Conservation (phyloP, 78 protist species). For the Polysphondylium violaceum region DNA sequence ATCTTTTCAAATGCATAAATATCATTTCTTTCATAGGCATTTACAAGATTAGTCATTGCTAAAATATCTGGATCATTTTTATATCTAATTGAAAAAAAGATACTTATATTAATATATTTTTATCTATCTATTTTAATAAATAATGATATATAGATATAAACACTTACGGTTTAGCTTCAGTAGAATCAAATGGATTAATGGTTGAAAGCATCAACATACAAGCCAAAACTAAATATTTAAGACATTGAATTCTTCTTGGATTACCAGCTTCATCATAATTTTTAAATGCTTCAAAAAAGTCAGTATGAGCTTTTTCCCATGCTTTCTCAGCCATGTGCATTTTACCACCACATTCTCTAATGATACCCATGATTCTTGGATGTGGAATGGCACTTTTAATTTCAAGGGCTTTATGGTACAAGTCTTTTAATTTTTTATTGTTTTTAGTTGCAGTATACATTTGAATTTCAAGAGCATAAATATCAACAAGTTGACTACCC, state of each 20-base stretch:
- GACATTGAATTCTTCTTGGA: slow-evolving; percentile 92
- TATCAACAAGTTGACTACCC: slow-evolving; percentile 94
- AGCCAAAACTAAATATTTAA: slow-evolving; percentile 95
- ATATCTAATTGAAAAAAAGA: slow-evolving; percentile 69
- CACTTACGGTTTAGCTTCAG: slow-evolving; percentile 93
- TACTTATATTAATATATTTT: not conserved
- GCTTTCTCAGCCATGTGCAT: slow-evolving; percentile 95
- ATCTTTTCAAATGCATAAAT: slow-evolving; percentile 91
- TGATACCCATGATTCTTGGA: slow-evolving; percentile 97
- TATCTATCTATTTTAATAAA: not conserved
- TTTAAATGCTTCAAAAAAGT: slow-evolving; percentile 99
- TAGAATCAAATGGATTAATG: slow-evolving; percentile 96
- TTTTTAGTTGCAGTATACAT: slow-evolving; percentile 92
- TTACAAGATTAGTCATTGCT: slow-evolving; percentile 93
- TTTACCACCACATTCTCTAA: slow-evolving; percentile 97
- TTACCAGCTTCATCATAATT: slow-evolving; percentile 95
- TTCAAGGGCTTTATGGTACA: slow-evolving; percentile 80
- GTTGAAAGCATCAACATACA: slow-evolving; percentile 91
- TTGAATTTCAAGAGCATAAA: slow-evolving; percentile 97
- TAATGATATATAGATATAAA: not conserved
- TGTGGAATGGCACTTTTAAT: slow-evolving; percentile 95
- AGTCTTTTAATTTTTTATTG: slow-evolving; percentile 88
- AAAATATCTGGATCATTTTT: slow-evolving; percentile 95
- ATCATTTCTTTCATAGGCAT: slow-evolving; percentile 89
- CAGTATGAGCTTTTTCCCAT: slow-evolving; percentile 93